Evolutionary conservation across 768 basidiomycete species (phyloP).

Genomic region (Phylloporus scabripes): DNA sequence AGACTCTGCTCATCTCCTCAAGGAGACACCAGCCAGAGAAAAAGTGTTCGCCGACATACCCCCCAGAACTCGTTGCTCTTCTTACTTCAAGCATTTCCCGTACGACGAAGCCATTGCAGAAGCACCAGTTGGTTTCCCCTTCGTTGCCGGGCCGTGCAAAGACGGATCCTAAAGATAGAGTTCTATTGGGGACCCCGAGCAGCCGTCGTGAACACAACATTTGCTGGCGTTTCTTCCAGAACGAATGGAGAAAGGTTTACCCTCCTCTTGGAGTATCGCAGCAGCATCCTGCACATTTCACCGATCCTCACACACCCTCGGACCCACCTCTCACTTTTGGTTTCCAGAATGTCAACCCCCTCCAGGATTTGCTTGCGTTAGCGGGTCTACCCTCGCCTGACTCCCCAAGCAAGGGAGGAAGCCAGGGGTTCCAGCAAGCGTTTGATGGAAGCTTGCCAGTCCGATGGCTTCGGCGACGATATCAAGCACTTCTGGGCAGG

Average conservation of each 20-base stretch:
- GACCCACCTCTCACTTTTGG: constrained; percentile 32
- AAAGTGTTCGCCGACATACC: constrained; percentile 61
- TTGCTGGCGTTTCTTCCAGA: constrained; percentile 58
- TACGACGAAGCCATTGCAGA: constrained; percentile 40
- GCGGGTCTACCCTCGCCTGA: constrained; percentile 32
- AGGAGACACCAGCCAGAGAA: constrained; percentile 49
- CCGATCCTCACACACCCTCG: constrained; percentile 9
- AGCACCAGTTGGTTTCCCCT: constrained; percentile 41
- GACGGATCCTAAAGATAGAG: constrained; percentile 52
- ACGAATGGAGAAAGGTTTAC: constrained; percentile 48
- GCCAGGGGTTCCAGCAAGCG: neutral
- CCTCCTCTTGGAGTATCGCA: constrained; percentile 56
- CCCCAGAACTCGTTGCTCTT: constrained; percentile 56
- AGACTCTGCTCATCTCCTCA: constrained; percentile 34
- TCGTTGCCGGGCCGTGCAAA: constrained; percentile 56
- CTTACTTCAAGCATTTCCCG: constrained; percentile 49
- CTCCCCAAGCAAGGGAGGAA: constrained; percentile 27
- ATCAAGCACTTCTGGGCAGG: constrained; percentile 53
- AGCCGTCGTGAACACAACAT: constrained; percentile 71
- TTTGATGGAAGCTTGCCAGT: constrained; percentile 11
- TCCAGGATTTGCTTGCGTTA: constrained; percentile 43
- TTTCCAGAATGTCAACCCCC: constrained; percentile 39
- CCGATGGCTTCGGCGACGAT: constrained; percentile 45
- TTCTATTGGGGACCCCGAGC: constrained; percentile 59
- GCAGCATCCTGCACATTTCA: constrained; percentile 7